Evolutionary conservation across 768 basidiomycete species (phyloP), one percentile per base, ranked within the genome.

Genomic region (Tephrocybe sp.): DNA sequence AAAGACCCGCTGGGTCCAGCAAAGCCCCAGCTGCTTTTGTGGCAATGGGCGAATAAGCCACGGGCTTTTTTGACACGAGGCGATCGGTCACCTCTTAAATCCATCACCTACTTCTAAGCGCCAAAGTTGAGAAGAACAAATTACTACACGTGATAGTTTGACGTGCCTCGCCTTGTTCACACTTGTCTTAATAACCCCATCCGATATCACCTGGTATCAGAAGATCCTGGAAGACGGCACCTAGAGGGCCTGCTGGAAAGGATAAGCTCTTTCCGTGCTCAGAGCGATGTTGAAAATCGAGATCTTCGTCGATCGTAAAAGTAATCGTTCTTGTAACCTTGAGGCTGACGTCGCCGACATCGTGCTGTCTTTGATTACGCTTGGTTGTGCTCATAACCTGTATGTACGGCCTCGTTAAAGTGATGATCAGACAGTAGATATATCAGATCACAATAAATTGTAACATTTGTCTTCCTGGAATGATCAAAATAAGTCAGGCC

Each of bases 61-160:
- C 54, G 51, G 51, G 47, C 41, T 54, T 58, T 52, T 57, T 47
- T 55, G 52, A 60, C 70, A 73, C 71, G 71, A 71, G 71, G 67
- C 63, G 58, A 59, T 62, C 51, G 55, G 46, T 44, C 58, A 52
- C 34, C 48, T 51, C 53, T 47, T 44, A 36, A 57, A 45, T 53
- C 54, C 51, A 60, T 60, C 36, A 37, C 36, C 54, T 50, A 54
- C 30, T 34, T 42, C 49, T 34, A 40, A 8, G 45, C 48, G 49
- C n/a, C 36, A 44, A 38, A 52, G 55, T 53, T 34, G 11, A 34
- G 32, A 45, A 47, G 51, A n/a, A 34, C 44, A 42, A 51, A 44
- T 41, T 26, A 30, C 44, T 44, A 41, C 62, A 64, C 62, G 60
- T 64, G 62, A 60, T 53, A n/a, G 34, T 18, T 37, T 51, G 47